Conservation (phyloP, 768 basidiomycete genomes). For the Obba rivulosa region DNA sequence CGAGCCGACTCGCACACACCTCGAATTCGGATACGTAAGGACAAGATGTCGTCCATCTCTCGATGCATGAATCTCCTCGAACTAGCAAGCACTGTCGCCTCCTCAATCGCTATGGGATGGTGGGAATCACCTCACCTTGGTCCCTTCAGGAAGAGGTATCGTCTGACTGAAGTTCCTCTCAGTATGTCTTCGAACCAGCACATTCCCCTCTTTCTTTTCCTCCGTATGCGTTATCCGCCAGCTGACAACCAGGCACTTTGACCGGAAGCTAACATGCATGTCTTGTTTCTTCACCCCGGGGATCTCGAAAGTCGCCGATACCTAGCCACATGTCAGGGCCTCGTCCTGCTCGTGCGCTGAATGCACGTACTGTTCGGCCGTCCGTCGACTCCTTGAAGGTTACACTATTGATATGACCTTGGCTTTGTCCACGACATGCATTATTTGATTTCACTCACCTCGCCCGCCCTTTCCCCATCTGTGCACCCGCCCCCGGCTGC, state of each 20-base stretch:
- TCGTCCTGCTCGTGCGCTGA: background rate
- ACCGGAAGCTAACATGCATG: slow-evolving; percentile 70
- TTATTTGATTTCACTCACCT: slow-evolving; percentile 38
- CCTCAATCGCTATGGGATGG: background rate
- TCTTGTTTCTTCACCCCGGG: slow-evolving; percentile 67
- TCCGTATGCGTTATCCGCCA: slow-evolving; percentile 58
- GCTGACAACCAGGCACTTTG: slow-evolving; percentile 53
- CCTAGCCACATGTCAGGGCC: slow-evolving; percentile 23
- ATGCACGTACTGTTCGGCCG: slow-evolving; percentile 41
- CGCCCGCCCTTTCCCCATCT: slow-evolving; percentile 57
- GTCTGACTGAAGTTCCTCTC: slow-evolving; percentile 63
- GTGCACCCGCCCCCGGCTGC: slow-evolving; percentile 20
- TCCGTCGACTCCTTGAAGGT: slow-evolving; percentile 68
- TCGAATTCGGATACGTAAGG: slow-evolving; percentile 52
- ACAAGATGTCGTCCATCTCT: slow-evolving; percentile 58
- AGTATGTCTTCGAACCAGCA: slow-evolving; percentile 55
- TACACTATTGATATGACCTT: slow-evolving; percentile 38
- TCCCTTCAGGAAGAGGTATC: slow-evolving; percentile 69
- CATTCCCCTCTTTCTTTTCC: slow-evolving; percentile 58
- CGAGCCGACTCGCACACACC: slow-evolving; percentile 6
- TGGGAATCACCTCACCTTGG: slow-evolving; percentile 25
- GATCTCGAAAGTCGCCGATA: slow-evolving; percentile 68
- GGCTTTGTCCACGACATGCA: background rate
- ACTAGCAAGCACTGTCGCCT: slow-evolving; percentile 34
- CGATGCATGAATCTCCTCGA: slow-evolving; percentile 66